Evolutionary conservation across 148 eudicot species (phyloP), one percentile per base, ranked within the genome.

Genomic region (Heliosperma pusillum): DNA sequence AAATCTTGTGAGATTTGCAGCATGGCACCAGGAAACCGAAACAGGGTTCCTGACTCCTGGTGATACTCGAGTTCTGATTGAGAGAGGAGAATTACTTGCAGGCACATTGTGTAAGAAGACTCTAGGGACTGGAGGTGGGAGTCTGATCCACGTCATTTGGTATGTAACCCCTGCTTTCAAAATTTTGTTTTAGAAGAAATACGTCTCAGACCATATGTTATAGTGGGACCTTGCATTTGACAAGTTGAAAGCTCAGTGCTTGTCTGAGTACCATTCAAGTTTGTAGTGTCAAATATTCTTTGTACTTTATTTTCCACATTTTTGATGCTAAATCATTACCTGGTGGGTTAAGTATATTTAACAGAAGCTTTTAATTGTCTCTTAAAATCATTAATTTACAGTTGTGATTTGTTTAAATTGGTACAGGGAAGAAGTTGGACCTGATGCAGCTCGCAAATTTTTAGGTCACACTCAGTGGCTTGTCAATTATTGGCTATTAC

Each of bases 391-490:
- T 67, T n/a, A n/a, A n/a, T 58, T 47, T 19, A 2, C n/a, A 50
- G 10, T 16, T 45, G 47, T 24, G 10, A 19, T 45, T 21, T 44
- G 52, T 45, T 12, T 10, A 11, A 50, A 53, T 17, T 27, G 60
- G 27, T 83, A 19, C 85, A 93, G 98, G 98, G 98, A 91, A 79
- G 98, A 93, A 78, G 98, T 93, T 74, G 98, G 98, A 45, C 98
- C 97, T 63, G 98, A 93, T 83, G 97, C 98, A 29, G 98, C 98
- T 80, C 88, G 98, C 60, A 91, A 91, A 79, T 93, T 93, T 79
- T 79, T 93, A 78, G 97, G 98, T 42, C 97, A 93, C 79, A 93
- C 98, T 25, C 98, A 93, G 85, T 93, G 98, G 98, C 98, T 93
- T 70, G 98, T 93, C 53, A 93, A 93, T 79, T 93, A 93, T 81